Percentiles rank a stretch among this genome's conserved stretches.
Conservation (phyloP, 306 rosid species). For the Arachis hypogaea region DNA sequence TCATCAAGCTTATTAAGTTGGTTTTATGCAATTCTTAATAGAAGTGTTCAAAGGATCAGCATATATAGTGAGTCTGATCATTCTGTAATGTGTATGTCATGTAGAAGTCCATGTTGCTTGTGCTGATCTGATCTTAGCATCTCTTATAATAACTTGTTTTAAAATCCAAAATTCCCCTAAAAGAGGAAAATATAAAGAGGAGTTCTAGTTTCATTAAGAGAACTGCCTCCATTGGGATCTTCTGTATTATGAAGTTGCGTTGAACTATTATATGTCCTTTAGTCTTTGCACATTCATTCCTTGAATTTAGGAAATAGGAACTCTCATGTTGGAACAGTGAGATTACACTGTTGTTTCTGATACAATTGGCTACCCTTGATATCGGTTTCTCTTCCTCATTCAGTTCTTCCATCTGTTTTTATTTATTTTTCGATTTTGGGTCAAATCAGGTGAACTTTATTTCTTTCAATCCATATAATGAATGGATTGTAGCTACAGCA, state of each 20-base stretch:
- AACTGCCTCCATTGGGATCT: not conserved
- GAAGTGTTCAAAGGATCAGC: not conserved
- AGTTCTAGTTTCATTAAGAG: not conserved
- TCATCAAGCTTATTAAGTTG: conserved; percentile 3
- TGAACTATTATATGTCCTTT: not conserved
- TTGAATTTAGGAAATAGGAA: not conserved
- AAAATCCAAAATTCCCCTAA: not conserved
- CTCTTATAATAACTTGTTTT: not conserved
- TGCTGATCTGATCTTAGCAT: not conserved
- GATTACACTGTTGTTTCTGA: not conserved
- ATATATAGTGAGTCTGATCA: too few relatives aligned
- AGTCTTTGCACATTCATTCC: not conserved
- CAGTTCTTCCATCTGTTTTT: conserved; percentile 24
- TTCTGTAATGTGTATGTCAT: not conserved
- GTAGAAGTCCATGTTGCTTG: not conserved
- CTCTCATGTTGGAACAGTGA: not conserved
- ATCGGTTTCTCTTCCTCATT: not conserved
- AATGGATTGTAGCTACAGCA: conserved; percentile 93
- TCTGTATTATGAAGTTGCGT: not conserved
- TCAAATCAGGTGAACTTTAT: conserved; percentile 75
- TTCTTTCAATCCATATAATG: conserved; percentile 81
- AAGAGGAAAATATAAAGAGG: too few relatives aligned
- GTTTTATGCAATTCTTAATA: not conserved
- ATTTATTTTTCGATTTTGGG: conserved; percentile 8
- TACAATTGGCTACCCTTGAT: not conserved